A percentile compares a stretch with the other conserved stretches of the same genome.
Conservation (phyloP, 805 yeast genomes). For the Candida gorgasii region DNA sequence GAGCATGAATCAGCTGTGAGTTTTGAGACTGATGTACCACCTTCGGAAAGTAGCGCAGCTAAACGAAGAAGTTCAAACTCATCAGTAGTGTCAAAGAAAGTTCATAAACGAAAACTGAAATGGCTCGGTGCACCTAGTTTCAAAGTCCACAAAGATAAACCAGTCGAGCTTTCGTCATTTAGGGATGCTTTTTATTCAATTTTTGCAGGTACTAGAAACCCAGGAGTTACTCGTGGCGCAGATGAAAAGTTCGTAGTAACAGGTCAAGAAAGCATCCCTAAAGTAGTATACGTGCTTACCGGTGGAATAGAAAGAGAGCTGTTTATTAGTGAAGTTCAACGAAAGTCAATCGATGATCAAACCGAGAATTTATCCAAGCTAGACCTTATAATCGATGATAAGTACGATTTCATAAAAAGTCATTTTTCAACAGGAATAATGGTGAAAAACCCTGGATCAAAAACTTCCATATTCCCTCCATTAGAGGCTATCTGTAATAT, state of each 20-base stretch:
- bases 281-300: conserved; percentile 57
- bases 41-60: not conserved
- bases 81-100: conserved; percentile 2
- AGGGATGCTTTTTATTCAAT: conserved; percentile 1
- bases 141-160: not conserved
- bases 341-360: not conserved
- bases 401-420: not conserved
- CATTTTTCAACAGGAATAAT: not conserved
- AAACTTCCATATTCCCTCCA: conserved; percentile 54
- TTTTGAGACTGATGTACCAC: not conserved
- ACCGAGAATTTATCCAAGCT: not conserved
- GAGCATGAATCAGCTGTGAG: not conserved
- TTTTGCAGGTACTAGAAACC: not conserved
- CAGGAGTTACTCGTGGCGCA: not conserved
- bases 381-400: not conserved
- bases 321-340: conserved; percentile 3
- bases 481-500: conserved; percentile 55
- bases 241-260: not conserved
- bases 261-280: conserved; percentile 36
- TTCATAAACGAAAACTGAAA: conserved; percentile 12
- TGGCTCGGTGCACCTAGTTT: not conserved
- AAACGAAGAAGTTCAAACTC: conserved; percentile 3
- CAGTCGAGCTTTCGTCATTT: not conserved
- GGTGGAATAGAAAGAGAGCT: conserved; percentile 54
- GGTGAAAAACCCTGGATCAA: conserved; percentile 63